Evolutionary conservation across 441 rosid species (phyloP).

Genomic region (Populus hybrid): DNA sequence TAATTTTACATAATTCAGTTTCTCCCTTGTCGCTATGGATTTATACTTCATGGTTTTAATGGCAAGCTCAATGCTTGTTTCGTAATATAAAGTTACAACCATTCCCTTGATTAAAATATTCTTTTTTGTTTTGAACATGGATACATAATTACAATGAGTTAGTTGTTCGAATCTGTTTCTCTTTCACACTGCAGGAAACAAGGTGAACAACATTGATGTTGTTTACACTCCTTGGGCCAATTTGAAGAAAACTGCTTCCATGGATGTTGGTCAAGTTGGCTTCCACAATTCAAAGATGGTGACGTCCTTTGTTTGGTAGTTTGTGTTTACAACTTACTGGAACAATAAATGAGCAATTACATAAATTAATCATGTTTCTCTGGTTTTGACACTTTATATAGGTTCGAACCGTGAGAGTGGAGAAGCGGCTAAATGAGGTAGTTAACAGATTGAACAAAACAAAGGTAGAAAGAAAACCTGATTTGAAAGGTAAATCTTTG

Average conservation of each 20-base stretch:
- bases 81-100: too few relatives aligned
- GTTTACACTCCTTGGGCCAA: conserved; percentile 96
- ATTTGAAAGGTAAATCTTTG: conserved; percentile 62
- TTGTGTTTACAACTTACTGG: background rate
- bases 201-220: conserved; percentile 88
- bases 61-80: too few relatives aligned
- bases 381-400: conserved; percentile 21
- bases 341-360: background rate
- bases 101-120: background rate
- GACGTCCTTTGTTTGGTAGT: conserved; percentile 15
- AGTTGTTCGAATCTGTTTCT: background rate
- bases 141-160: background rate
- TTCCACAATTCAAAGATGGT: conserved; percentile 88
- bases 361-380: conserved; percentile 2
- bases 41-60: background rate
- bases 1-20: background rate
- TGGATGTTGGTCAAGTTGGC: conserved; percentile 99
- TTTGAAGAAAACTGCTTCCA: conserved; percentile 90
- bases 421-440: conserved; percentile 85
- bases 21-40: background rate
- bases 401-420: conserved; percentile 91
- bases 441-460: conserved; percentile 90
- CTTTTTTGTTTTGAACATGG: background rate
- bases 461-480: conserved; percentile 85
- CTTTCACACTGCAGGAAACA: conserved; percentile 60